These are phyloP conservation scores for Suhomyces sp. DNA, from an alignment of 805 yeast genomes.

Conservation along the genomic window DNA sequence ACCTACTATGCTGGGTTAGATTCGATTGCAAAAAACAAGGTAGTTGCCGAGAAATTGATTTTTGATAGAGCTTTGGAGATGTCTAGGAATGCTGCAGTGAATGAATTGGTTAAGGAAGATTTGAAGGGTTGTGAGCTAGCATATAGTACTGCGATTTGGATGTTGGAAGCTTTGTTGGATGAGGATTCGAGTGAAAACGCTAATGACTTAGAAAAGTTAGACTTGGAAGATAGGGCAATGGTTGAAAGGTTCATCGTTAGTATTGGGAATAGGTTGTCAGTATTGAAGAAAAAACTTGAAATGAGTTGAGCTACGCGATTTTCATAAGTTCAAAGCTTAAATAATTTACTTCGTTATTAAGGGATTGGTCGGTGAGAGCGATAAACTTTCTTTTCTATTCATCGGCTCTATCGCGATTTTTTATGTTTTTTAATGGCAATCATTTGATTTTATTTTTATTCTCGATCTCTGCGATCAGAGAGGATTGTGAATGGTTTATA, in stretches of 20 bases:
- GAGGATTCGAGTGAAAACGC: constrained; percentile 21
- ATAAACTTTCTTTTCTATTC: background rate
- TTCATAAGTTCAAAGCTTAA: background rate
- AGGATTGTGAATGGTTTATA: background rate
- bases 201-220: constrained; percentile 44
- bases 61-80: constrained; percentile 94
- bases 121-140: constrained; percentile 77
- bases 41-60: constrained; percentile 77
- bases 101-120: constrained; percentile 75
- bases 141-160: constrained; percentile 91
- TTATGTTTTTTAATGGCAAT: background rate
- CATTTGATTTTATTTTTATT: background rate
- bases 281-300: constrained; percentile 57
- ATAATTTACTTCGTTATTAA: background rate
- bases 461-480: background rate
- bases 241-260: constrained; percentile 80
- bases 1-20: background rate
- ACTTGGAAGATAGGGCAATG: constrained; percentile 67
- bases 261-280: constrained; percentile 75
- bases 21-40: constrained; percentile 13
- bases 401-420: background rate
- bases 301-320: constrained; percentile 3
- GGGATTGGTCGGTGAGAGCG: background rate
- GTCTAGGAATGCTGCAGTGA: constrained; percentile 86
- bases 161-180: constrained; percentile 84